A percentile compares a stretch with the other conserved stretches of the same genome.
Evolutionary conservation across 441 rosid species (phyloP).

Genomic region (Arabidopsis lyrata): DNA sequence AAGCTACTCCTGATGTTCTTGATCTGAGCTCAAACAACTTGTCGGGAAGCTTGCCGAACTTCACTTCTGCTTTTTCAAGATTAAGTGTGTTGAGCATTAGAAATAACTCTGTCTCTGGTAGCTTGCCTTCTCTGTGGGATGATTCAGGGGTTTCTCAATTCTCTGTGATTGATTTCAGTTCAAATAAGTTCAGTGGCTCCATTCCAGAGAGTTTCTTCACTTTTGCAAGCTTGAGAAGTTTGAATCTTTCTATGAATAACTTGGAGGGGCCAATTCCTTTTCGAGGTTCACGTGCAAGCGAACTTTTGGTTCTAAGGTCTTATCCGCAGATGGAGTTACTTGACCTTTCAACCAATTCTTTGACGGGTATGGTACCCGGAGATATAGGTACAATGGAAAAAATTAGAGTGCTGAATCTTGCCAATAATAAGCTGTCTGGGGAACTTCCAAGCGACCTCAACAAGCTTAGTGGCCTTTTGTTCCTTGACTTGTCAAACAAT

Average conservation of each 20-base stretch:
- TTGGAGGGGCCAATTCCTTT: constrained; percentile 77
- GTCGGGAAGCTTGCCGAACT: constrained; percentile 71
- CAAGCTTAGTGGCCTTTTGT: constrained; percentile 70
- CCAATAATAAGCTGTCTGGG: constrained; percentile 71
- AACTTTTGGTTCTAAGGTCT: constrained; percentile 57
- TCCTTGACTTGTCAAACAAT: constrained; percentile 88
- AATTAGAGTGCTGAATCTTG: constrained; percentile 70
- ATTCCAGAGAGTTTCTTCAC: constrained; percentile 71
- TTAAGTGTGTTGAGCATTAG: constrained; percentile 64
- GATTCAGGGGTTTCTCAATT: constrained; percentile 49
- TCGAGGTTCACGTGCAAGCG: constrained; percentile 61
- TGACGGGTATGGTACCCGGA: constrained; percentile 68
- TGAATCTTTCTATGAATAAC: constrained; percentile 84
- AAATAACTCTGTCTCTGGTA: constrained; percentile 68
- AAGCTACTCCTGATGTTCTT: constrained; percentile 66
- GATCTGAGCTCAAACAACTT: constrained; percentile 90
- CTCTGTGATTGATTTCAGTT: constrained; percentile 77
- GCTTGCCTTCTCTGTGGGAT: constrained; percentile 63
- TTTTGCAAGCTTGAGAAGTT: constrained; percentile 59
- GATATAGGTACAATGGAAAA: constrained; percentile 70
- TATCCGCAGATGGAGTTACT: constrained; percentile 74
- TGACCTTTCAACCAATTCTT: constrained; percentile 85
- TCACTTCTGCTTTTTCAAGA: constrained; percentile 57
- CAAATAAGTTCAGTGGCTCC: constrained; percentile 65
- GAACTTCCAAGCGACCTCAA: constrained; percentile 75